Evolutionary conservation across 1,284 basidiomycete species (phyloP).

Genomic region (Ustilago cynodontis): DNA sequence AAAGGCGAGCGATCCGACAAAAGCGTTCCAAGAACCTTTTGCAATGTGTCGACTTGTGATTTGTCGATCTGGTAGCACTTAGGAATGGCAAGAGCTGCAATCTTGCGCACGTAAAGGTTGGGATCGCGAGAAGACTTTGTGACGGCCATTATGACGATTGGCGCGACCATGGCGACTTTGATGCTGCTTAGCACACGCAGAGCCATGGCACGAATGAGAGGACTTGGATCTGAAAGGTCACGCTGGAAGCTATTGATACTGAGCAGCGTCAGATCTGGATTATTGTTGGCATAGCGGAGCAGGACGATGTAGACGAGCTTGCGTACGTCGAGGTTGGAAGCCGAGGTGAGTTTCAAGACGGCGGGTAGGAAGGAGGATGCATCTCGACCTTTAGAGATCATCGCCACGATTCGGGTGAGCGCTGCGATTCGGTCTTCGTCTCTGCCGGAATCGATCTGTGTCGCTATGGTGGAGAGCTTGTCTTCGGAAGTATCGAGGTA

Average conservation of each 20-base stretch:
- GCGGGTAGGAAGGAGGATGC: conserved; percentile 80
- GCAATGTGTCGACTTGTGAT: conserved; percentile 79
- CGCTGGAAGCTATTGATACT: conserved; percentile 99
- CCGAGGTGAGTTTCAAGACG: conserved; percentile 67
- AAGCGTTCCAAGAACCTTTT: conserved; percentile 80
- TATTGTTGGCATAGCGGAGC: conserved; percentile 80
- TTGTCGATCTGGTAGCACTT: conserved; percentile 78
- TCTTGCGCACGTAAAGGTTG: conserved; percentile 93
- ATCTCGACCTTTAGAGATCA: conserved; percentile 91
- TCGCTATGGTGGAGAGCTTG: conserved; percentile 53
- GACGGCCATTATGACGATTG: conserved; percentile 87
- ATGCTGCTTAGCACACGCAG: conserved; percentile 93
- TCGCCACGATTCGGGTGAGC: conserved; percentile 62
- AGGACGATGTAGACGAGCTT: conserved; percentile 99
- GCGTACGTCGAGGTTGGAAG: conserved; percentile 82
- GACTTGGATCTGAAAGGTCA: conserved; percentile 90
- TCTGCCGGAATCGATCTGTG: conserved; percentile 60
- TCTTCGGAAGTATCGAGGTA: conserved; percentile 65
- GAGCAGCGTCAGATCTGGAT: conserved; percentile 90
- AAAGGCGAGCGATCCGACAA: conserved; percentile 87
- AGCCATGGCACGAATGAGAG: conserved; percentile 88
- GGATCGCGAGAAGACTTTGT: conserved; percentile 89
- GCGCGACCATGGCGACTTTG: conserved; percentile 85
- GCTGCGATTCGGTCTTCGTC: conserved; percentile 65
- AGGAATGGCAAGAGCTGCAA: conserved; percentile 87